Base-by-base conservation (phyloP, 768 basidiomycete species). In the Tricholoma flavovirens region DNA sequence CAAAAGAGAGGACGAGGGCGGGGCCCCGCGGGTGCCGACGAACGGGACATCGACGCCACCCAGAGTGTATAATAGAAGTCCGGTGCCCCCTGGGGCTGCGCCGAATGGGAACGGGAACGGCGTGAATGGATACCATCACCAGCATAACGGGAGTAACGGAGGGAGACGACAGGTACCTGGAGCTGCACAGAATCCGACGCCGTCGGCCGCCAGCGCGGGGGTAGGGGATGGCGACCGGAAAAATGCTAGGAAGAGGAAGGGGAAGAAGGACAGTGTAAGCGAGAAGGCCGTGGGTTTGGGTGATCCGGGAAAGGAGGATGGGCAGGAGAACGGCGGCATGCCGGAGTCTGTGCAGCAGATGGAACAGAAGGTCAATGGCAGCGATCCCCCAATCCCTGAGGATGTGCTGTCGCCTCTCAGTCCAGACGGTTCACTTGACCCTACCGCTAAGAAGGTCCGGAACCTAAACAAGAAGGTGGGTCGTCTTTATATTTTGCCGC, bases 401-500 rank as follows among this genome's bases (percentile, higher is more conserved):
- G 40, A 53, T 17, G 69, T 67, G 32, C 53, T 75, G 8, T 73
- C 78, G 22, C 82, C 84, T 10, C 69, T 75, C 1, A 84, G 83
- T 22, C 80, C 87, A 19, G 86, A 85, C 15, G 69, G 69, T 51
- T 75, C 75, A n/a, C 71, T 90, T 56, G 94, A 97, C 68, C 82
- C 90, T 4, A 69, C 77, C 46, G 88, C 90, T 49, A 99, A 98
- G 84, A 98, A 96, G 80, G 82, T 89, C 49, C 80, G 97, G 64
- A 98, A 97, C 69, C 66, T 99, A 70, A 91, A 83, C 69, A 99
- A 99, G 81, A 99, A 97, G 86, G 94, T 89, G 38, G 35, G 80
- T 32, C 70, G 14, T 51, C 42, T 56, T 21, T 19, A n/a, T n/a
- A n/a, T 36, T 36, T 42, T 45, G 38, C 35, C 29, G 30, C 19